Percentiles rank a stretch among this genome's conserved stretches.
Conservation (phyloP, 2,329 filamentous ascomycete genomes). For the Amylocarpus encephaloides region DNA sequence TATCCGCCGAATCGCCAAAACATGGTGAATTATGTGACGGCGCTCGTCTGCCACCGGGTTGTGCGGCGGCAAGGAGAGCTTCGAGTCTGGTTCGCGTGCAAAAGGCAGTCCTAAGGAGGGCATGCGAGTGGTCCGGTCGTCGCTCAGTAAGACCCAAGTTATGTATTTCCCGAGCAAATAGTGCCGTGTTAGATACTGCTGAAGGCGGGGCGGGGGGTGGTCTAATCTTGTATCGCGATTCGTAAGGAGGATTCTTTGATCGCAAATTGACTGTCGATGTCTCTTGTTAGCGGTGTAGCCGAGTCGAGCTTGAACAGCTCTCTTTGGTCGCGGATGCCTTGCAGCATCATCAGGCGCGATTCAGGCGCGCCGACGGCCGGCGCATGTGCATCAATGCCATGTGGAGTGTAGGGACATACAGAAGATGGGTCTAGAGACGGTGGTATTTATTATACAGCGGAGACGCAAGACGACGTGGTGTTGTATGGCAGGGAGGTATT, state of each 20-base stretch:
- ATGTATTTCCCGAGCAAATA: slow-evolving; percentile 16
- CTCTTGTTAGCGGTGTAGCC: slow-evolving; percentile 12
- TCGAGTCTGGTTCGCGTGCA: slow-evolving; percentile 17
- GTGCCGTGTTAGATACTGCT: slow-evolving; percentile 14
- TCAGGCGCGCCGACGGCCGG: slow-evolving; percentile 18
- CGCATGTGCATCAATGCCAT: slow-evolving; percentile 6
- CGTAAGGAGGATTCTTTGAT: slow-evolving; percentile 18
- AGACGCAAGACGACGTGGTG: slow-evolving; percentile 4
- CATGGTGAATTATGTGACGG: slow-evolving; percentile 58
- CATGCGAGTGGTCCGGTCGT: slow-evolving; percentile 28
- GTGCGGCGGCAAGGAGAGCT: slow-evolving; percentile 21
- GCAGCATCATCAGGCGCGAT: slow-evolving; percentile 17
- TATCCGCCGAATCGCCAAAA: slow-evolving; percentile 99
- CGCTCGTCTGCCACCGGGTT: slow-evolving; percentile 26
- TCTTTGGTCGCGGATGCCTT: slow-evolving; percentile 12
- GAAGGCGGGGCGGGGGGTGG: slow-evolving; percentile 8
- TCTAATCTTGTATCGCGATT: slow-evolving; percentile 21
- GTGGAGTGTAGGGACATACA: slow-evolving; percentile 16
- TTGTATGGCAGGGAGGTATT: slow-evolving; percentile 9
- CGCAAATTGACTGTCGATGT: slow-evolving; percentile 12
- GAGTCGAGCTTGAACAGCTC: slow-evolving; percentile 6
- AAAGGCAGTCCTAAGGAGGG: slow-evolving; percentile 21
- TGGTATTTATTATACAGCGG: slow-evolving; percentile 20
- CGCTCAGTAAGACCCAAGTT: slow-evolving; percentile 17
- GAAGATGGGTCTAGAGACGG: slow-evolving; percentile 12